Base-by-base conservation (phyloP, 768 basidiomycete species). In the Postia placenta region DNA sequence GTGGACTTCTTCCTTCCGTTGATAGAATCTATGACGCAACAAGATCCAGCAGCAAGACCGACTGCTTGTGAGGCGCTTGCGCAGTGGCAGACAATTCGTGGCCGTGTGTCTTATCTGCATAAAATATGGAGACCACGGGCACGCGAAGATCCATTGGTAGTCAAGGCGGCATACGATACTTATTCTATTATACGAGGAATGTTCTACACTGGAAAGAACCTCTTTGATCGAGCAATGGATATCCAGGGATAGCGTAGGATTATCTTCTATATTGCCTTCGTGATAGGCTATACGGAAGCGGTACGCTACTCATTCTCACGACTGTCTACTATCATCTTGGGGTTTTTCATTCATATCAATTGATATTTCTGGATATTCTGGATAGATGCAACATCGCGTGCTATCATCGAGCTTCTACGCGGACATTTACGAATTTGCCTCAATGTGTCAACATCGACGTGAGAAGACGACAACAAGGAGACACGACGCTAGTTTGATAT, bases 1-100 rank as follows among this genome's bases (percentile, higher is more conserved):
- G 11, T 41, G 28, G 37, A 51, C 17, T 52, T 59, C 48, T 23
- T 59, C 1, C 5, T 24, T 1, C 58, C 58, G 1, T 14, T 59
- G 3, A 28, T 55, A 11, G 41, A 49, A 1, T 6, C 12, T 5
- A 59, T 59, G 58, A 52, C 35, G 11, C 39, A 49, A n/a, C 27
- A 11, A 2, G 36, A 47, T 23, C 58, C 55, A 0, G 35, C 17
- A 0, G 2, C 17, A 1, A 49, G 57, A 14, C 54, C 54, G 0
- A 4, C 42, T 1, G 54, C 54, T 4, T 25, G 35, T 3, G 48
- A 33, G 2, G 47, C 55, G 5, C 36, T 49, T 11, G 28, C 12
- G 5, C 42, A 39, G 37, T 56, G 47, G 40, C 19, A 28, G 14
- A 26, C 48, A 11, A 42, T 49, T 15, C 38, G 17, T 9, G 7